Percentiles rank a stretch among this genome's conserved stretches.
Evolutionary conservation across 1,139 yeast species (phyloP).

Genomic region (Hansenula anomala): DNA sequence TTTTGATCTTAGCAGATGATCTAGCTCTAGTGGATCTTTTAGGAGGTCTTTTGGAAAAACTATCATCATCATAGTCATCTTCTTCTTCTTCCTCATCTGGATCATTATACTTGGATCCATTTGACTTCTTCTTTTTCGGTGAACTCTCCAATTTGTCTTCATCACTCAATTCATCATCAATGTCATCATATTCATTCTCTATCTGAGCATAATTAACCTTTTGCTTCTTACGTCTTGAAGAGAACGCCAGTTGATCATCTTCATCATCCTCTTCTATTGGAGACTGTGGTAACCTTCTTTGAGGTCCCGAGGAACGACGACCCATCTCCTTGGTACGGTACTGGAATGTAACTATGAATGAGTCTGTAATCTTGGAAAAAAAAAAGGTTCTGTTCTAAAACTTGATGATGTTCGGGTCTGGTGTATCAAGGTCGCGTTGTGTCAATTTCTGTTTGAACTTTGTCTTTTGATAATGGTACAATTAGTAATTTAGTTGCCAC

Average conservation of each 20-base stretch:
- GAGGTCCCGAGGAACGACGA: slow-evolving; percentile 7
- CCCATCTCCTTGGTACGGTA: slow-evolving; percentile 11
- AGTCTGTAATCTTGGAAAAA: slow-evolving; percentile 6
- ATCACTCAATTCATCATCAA: slow-evolving; percentile 8
- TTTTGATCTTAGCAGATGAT: background rate
- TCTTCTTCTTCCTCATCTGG: slow-evolving; percentile 13
- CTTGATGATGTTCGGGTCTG: background rate
- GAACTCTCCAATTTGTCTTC: slow-evolving; percentile 5
- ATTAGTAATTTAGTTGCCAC: too few species aligned
- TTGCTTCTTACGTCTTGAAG: slow-evolving; percentile 14
- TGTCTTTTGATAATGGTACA: too few species aligned
- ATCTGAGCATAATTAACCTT: slow-evolving; percentile 25
- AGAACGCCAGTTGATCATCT: slow-evolving; percentile 1
- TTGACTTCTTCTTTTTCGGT: slow-evolving; percentile 25
- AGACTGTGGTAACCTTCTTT: slow-evolving; percentile 3
- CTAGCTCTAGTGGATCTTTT: slow-evolving; percentile 1
- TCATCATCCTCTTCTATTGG: slow-evolving; percentile 10
- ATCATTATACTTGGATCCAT: background rate
- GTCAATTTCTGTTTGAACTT: too few species aligned
- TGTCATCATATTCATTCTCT: slow-evolving; percentile 26
- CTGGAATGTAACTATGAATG: slow-evolving; percentile 7
- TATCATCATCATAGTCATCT: slow-evolving; percentile 32
- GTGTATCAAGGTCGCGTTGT: too few species aligned
- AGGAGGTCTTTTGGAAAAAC: slow-evolving; percentile 2
- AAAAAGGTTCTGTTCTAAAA: background rate